A percentile compares a stretch with the other conserved stretches of the same genome.
Conservation (phyloP, 2,329 filamentous ascomycete species). For the Colletotrichum sp. region DNA sequence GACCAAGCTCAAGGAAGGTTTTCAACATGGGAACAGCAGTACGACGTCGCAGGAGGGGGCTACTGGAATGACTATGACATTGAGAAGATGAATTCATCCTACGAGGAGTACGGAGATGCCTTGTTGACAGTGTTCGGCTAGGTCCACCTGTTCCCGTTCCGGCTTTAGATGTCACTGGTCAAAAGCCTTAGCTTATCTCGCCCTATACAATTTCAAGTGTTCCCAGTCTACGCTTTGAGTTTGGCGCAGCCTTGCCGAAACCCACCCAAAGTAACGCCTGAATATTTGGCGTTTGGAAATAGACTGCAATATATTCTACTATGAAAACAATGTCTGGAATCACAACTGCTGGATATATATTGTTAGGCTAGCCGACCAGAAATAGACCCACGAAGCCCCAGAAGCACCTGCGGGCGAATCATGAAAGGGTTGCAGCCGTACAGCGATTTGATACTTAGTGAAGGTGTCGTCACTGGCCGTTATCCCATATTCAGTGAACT, state of each 20-base stretch:
- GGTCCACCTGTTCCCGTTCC: not conserved
- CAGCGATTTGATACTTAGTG: not conserved
- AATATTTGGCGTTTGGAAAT: too few relatives aligned
- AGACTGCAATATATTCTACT: too few relatives aligned
- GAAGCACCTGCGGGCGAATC: not conserved
- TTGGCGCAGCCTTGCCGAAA: not conserved
- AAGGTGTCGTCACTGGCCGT: not conserved
- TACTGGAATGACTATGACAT: conserved; percentile 55
- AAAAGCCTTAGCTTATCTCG: not conserved
- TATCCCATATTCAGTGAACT: too few relatives aligned
- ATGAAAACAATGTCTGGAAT: not conserved
- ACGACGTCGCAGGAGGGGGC: conserved; percentile 40
- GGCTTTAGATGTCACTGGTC: rapidly evolving
- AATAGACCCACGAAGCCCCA: not conserved
- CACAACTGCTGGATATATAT: not conserved
- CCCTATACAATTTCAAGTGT: rapidly evolving
- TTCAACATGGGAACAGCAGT: conserved; percentile 32
- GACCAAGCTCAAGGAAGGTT: conserved; percentile 41
- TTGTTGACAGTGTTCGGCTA: conserved; percentile 28
- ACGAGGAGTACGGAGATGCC: conserved; percentile 35
- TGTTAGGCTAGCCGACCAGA: not conserved
- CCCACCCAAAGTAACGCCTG: rapidly evolving
- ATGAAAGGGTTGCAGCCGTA: not conserved
- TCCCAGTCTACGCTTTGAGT: not conserved
- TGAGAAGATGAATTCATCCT: conserved; percentile 46